Percentiles rank a stretch among this genome's conserved stretches.
Conservation (phyloP, 495 filamentous ascomycete species). For the Tuber microsphaerosporum region DNA sequence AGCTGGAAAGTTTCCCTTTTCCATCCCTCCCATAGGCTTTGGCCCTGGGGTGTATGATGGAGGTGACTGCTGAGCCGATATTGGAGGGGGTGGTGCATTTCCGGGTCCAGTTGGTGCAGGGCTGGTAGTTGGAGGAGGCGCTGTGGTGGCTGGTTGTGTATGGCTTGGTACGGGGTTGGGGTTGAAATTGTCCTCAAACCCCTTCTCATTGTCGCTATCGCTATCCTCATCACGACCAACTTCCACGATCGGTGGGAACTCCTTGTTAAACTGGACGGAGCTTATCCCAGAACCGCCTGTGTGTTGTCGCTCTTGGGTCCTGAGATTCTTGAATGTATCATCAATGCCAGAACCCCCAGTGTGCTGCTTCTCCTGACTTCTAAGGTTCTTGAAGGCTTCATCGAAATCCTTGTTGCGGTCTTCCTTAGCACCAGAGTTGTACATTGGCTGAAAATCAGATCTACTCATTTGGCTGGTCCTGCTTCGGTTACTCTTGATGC, state of each 20-base stretch:
- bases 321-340: conserved; percentile 57
- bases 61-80: conserved; percentile 57
- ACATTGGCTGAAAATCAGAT: conserved; percentile 33
- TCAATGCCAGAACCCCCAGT: conserved; percentile 42
- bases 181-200: conserved; percentile 90
- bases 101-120: conserved; percentile 27
- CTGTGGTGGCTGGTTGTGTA: conserved; percentile 16
- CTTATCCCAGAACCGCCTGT: conserved; percentile 44
- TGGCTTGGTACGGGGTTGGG: conserved; percentile 56
- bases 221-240: conserved; percentile 70
- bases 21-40: conserved; percentile 4
- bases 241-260: conserved; percentile 92
- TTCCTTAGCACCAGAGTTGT: conserved; percentile 38
- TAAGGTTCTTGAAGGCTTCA: conserved; percentile 57
- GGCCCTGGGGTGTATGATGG: conserved; percentile 55
- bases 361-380: conserved; percentile 43
- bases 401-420: conserved; percentile 70
- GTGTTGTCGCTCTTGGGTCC: conserved; percentile 43
- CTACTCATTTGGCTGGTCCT: conserved; percentile 44
- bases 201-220: conserved; percentile 71
- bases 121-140: conserved; percentile 37
- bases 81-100: conserved; percentile 46
- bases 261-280: conserved; percentile 51
- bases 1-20: conserved; percentile 50
- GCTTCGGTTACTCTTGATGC: conserved; percentile 42